A percentile compares a stretch with the other conserved stretches of the same genome.
Evolutionary conservation across 139 green algal species (phyloP).

Genomic region (Tetraselmis striata): DNA sequence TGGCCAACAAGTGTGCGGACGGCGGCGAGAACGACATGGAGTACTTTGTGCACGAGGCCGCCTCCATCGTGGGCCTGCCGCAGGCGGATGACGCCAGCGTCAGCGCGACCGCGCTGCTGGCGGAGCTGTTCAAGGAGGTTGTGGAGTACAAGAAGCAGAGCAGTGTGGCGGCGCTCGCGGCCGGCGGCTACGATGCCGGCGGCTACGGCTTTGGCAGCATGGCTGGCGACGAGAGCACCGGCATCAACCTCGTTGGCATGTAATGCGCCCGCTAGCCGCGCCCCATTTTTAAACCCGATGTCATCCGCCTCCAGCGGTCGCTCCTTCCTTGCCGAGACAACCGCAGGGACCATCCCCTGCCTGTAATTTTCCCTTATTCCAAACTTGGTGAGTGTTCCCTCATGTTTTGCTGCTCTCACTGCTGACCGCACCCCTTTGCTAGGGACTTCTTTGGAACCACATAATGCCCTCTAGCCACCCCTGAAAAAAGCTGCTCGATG

Average conservation of each 20-base stretch:
- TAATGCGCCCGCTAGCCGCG: too few species aligned
- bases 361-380: too few species aligned
- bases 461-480: too few species aligned
- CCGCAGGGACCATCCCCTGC: too few species aligned
- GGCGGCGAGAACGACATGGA: slow-evolving; percentile 57
- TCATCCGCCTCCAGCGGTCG: too few species aligned
- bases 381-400: too few species aligned
- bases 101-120: slow-evolving; percentile 29
- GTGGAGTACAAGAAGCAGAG: slow-evolving; percentile 58
- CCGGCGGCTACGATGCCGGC: slow-evolving; percentile 4
- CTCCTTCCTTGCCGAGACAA: too few species aligned
- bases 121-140: slow-evolving; percentile 54
- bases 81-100: slow-evolving; percentile 18
- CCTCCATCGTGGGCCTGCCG: slow-evolving; percentile 53
- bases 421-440: too few species aligned
- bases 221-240: not conserved
- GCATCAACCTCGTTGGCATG: not conserved
- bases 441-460: too few species aligned
- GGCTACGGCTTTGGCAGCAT: slow-evolving; percentile 17
- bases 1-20: slow-evolving; percentile 63
- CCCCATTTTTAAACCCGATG: too few species aligned
- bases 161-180: not conserved
- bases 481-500: too few species aligned
- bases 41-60: slow-evolving; percentile 63
- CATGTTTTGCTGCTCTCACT: too few species aligned